Evolutionary conservation across 352 stramenopile species (phyloP).

Genomic region (Paralagenidium karlingii): DNA sequence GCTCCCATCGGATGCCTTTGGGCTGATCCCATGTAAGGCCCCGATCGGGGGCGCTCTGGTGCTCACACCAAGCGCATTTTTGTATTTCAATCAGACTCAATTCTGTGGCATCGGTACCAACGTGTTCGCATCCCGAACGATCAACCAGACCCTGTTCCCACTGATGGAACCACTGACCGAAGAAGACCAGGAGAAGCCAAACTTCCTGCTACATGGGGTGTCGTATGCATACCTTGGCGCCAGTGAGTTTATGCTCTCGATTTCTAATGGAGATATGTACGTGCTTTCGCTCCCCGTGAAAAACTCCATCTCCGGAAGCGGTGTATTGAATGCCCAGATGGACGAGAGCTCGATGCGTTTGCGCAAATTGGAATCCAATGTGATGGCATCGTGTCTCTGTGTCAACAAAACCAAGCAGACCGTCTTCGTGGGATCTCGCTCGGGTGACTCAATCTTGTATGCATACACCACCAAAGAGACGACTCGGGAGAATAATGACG

Average conservation of each 20-base stretch:
- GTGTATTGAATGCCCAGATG: slow-evolving; percentile 1
- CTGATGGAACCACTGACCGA: slow-evolving; percentile 10
- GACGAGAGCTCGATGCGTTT: slow-evolving; percentile 26
- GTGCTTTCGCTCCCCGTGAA: slow-evolving; percentile 43
- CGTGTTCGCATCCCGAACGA: slow-evolving; percentile 55
- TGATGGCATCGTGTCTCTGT: slow-evolving; percentile 41
- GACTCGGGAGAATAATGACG: slow-evolving; percentile 7
- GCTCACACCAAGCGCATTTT: slow-evolving; percentile 60
- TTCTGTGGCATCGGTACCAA: slow-evolving; percentile 67
- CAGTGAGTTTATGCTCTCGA: slow-evolving; percentile 55
- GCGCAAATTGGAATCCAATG: slow-evolving; percentile 27
- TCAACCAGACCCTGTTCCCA: slow-evolving; percentile 58
- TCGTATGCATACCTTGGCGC: slow-evolving; percentile 48
- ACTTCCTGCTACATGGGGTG: slow-evolving; percentile 54
- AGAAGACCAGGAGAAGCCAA: slow-evolving; percentile 30
- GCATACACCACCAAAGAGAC: slow-evolving; percentile 19
- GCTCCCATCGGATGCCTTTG: slow-evolving; percentile 66
- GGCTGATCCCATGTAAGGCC: slow-evolving; percentile 52
- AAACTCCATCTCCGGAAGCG: slow-evolving; percentile 28
- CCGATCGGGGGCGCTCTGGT: slow-evolving; percentile 66
- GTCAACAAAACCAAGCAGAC: slow-evolving; percentile 48
- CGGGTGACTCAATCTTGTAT: slow-evolving; percentile 66
- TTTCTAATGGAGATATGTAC: slow-evolving; percentile 46
- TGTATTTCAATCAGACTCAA: slow-evolving; percentile 85
- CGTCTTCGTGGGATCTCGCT: slow-evolving; percentile 70